phyloP scores from a whole-genome alignment of 768 basidiomycete species.

The Hypholoma sublateritium region DNA sequence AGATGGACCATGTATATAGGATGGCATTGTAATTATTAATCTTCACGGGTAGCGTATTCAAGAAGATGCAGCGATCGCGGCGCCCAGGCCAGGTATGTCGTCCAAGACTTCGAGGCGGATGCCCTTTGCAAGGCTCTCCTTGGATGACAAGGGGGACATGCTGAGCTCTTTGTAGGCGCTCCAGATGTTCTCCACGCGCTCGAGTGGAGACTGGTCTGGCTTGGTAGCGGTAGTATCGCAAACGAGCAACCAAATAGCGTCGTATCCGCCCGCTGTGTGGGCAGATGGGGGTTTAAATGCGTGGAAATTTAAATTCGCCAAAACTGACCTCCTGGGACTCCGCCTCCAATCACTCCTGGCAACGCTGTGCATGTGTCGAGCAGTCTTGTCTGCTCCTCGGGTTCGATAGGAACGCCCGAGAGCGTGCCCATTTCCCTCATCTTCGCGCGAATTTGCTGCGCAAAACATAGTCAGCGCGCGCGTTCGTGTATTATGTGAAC shows the following conservation, averaged over 20 bases:
- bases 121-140: constrained; percentile 69
- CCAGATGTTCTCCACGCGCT: constrained; percentile 72
- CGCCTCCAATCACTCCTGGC: constrained; percentile 89
- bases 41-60: neutral
- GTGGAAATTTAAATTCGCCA: too few species aligned
- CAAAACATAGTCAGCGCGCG: neutral
- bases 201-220: constrained; percentile 49
- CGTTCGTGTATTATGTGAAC: neutral
- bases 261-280: constrained; percentile 87
- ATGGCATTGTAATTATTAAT: constrained; percentile 20
- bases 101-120: constrained; percentile 62
- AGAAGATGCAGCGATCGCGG: constrained; percentile 25
- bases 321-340: constrained; percentile 85
- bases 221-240: constrained; percentile 53
- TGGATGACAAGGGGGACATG: constrained; percentile 71
- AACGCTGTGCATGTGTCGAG: constrained; percentile 75
- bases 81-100: constrained; percentile 52
- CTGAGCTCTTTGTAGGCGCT: constrained; percentile 54
- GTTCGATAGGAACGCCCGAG: constrained; percentile 87
- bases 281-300: neutral
- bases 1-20: constrained; percentile 21
- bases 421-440: constrained; percentile 85
- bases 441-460: constrained; percentile 68
- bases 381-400: constrained; percentile 79
- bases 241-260: constrained; percentile 93